Base-by-base conservation (phyloP, 805 yeast species). In the Starmerella apis region DNA sequence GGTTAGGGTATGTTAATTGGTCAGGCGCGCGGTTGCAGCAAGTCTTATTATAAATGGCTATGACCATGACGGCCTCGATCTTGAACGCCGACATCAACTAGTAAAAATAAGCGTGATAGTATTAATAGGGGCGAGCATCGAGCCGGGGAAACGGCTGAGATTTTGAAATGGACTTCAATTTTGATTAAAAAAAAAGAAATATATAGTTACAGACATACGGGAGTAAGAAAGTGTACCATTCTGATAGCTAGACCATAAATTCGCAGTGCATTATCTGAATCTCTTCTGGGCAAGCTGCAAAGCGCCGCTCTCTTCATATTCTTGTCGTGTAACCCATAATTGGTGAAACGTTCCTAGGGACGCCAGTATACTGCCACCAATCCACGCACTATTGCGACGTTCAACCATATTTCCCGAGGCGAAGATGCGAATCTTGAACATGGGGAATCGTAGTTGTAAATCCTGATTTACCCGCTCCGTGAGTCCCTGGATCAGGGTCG, bases 321-420 rank as follows among this genome's bases (percentile, higher is more conserved):
- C 96, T 56, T 77, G 78, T 61, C 79, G 81, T 37, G 88, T 83
- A 2, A 88, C 95, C 96, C 96, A 88, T 68, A 92, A 84, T 66
- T 88, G 96, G 65, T 88, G 96, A 73, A 88, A 88, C 2, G 95
- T 85, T 30, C 96, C 96, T 59, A 88, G 72, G 47, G 92, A 81
- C 5, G 94, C 79, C 49, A 88, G 69, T 33, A 88, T 87, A 56
- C 90, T 81, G 7, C 95, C 96, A 41, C 96, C 96, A 45, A 88
- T 76, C 95, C 96, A 88, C 7, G 90, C 73, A 53, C 86, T 83
- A 62, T 77, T 82, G 56, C 78, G 77, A 62, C 96, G 76, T 66
- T 88, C 96, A 49, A 73, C 73, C 4, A 81, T 51, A 53, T 65
- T 66, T 8, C 96, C 96, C 6, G 82, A 77, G 2, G 94, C 81